Evolutionary conservation across 345 rosid genomes (phyloP).

Genomic region (Trapa bicornis): DNA sequence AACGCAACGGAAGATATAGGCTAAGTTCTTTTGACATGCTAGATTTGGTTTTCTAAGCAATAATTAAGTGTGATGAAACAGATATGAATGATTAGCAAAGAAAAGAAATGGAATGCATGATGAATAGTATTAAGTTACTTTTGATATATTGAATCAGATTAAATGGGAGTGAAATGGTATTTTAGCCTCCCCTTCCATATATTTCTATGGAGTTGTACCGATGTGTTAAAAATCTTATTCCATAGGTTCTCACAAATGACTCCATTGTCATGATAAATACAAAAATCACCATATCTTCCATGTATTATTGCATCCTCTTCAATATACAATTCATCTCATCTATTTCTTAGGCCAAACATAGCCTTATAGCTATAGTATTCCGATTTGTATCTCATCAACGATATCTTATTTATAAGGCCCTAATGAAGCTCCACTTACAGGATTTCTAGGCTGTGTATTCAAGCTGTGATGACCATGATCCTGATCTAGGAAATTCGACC

Average conservation of each 20-base stretch:
- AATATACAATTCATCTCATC: too few species aligned
- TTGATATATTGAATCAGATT: too few species aligned
- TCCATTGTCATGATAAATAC: too few species aligned
- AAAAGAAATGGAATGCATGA: not conserved
- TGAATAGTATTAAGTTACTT: not conserved
- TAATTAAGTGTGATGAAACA: not conserved
- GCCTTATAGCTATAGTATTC: too few species aligned
- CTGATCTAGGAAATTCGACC: slow-evolving; percentile 10
- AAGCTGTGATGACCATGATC: slow-evolving; percentile 8
- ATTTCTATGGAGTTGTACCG: too few species aligned
- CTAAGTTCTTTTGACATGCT: not conserved
- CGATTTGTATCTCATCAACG: not conserved
- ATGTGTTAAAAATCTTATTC: not conserved
- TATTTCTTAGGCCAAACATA: too few species aligned
- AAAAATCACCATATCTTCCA: too few species aligned
- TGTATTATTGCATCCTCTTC: too few species aligned
- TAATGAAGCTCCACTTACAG: slow-evolving; percentile 9
- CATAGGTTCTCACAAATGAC: too few species aligned
- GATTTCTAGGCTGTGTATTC: slow-evolving; percentile 1
- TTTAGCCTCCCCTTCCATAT: too few species aligned
- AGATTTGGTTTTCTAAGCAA: not conserved
- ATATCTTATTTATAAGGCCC: not conserved
- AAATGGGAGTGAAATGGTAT: too few species aligned
- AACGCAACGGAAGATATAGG: not conserved
- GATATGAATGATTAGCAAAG: not conserved